Base-by-base conservation (phyloP, 192 early-diverging fungal species). In the Umbelopsis vinacea region DNA sequence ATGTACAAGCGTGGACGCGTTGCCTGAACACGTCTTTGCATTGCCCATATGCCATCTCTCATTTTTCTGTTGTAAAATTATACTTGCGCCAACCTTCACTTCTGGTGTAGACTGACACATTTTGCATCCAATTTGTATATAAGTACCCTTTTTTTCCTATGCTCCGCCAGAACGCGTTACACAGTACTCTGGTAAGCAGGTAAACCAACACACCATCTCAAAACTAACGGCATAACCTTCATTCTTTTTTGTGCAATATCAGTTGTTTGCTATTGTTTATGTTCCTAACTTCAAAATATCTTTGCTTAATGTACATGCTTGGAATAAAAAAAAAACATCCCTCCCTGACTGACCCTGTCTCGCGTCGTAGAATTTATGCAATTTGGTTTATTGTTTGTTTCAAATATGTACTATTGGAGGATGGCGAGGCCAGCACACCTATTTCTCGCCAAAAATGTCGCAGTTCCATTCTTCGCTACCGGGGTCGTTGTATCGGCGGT, bases 401-500 rank as follows among this genome's bases (percentile, higher is more conserved):
- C 6, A 43, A 37, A 35, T 63, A 63, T 63, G 17, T 63, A 63
- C 57, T 63, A 63, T n/a, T 63, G 57, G 33, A 37, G 33, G 15
- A 19, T 37, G 40, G 40, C 40, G 29, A 29, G 29, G 29, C 22
- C 14, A 2, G 23, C n/a, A 35, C 57, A 37, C 26, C 26, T 47
- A 48, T n/a, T n/a, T n/a, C 35, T 75, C 69, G 37, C 71, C 45
- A 38, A 79, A 79, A 55, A 79, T 75, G 4, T 54, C 54, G 52
- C 40, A 33, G 21, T 68, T 38, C 78, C 78, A 79, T 48, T 76
- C 74, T 24, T 68, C 74, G 5, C 15, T 63, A 12, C 76, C 76
- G 23, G 84, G 82, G 21, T 86, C 80, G 60, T 80, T 81, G 76
- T 83, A 84, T 52, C 84, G 83, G 48, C 53, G 67, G 60, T 83